Evolutionary conservation across 2,329 filamentous ascomycete genomes (phyloP), one percentile per base, ranked within the genome.

Genomic region (Diaporthe eres): DNA sequence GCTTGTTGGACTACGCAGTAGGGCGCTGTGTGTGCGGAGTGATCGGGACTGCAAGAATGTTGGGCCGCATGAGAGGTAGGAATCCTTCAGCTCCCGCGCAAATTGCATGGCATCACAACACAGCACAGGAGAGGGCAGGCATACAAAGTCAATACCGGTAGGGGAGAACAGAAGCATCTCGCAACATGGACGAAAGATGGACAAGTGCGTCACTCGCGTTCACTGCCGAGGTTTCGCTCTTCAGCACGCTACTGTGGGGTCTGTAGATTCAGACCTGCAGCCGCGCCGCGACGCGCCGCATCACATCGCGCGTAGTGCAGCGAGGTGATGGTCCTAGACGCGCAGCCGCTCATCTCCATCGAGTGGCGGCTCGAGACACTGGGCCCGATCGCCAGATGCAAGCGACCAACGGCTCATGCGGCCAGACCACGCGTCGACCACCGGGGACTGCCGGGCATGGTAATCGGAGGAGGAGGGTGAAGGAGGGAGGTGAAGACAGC

Each of bases 321-420:
- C 28, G 17, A 25, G 25, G 42, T 17, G 61, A 47, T n/a, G 42
- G 17, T 53, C 31, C 15, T 68, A 68, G 47, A 53, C 63, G 47
- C 65, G 65, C 65, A 68, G 65, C 65, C 47, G 65, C 65, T 39
- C 65, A 68, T 68, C 65, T 68, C 31, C 65, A 37, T n/a, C 34
- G 31, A 31, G 44, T 25, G 65, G 47, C 65, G 34, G 44, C 49
- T 68, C 47, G n/a, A 39, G 47, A 53, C 65, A 65, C 42, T 28
- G 47, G 47, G 22, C 7, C 65, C 65, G 47, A 68, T 68, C 28
- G 47, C 47, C 65, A 37, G 65, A 68, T 68, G 65, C 65, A 68
- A 53, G 47, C 31, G 34, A 55, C 7, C 44, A 68, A 68, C 28
- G 28, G 60, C 60, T 28, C 39, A 28, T 25, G 25, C 60, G 34